Conservation (phyloP, 306 rosid species). For the Psophocarpus tetragonolobus region DNA sequence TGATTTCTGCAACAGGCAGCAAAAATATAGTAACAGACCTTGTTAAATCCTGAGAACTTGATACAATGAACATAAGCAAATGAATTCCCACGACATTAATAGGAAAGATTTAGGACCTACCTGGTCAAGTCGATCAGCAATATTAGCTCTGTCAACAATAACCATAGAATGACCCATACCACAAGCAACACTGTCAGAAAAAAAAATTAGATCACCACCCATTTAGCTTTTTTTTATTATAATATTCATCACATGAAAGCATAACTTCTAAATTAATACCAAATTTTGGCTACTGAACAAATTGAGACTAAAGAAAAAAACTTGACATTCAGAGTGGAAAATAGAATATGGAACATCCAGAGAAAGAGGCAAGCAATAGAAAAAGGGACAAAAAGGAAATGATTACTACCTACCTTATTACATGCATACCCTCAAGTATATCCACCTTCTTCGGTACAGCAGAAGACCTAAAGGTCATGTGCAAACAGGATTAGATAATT, state of each 20-base stretch:
- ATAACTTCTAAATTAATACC: background rate
- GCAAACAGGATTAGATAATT: background rate
- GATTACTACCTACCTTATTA: conserved; percentile 56
- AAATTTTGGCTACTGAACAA: conserved; percentile 1
- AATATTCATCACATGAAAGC: background rate
- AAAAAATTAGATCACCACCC: conserved; percentile 12
- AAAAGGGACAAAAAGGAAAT: background rate
- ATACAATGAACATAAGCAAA: background rate
- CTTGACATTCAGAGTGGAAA: background rate
- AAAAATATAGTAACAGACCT: background rate
- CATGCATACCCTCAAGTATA: conserved; percentile 91
- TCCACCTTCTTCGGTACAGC: conserved; percentile 95
- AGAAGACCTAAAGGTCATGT: conserved; percentile 66
- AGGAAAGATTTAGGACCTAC: conserved; percentile 40
- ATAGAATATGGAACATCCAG: background rate
- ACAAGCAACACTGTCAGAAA: conserved; percentile 85
- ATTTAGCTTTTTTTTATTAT: background rate
- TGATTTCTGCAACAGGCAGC: background rate
- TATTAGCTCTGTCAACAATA: conserved; percentile 73
- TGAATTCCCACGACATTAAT: background rate
- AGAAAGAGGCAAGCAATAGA: background rate
- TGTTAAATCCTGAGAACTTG: background rate
- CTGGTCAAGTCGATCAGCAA: conserved; percentile 83
- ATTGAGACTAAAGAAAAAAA: conserved; percentile 1
- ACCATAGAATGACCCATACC: conserved; percentile 91